phyloP scores from a whole-genome alignment of 75 land plant species.

The Gnetum montanum region DNA sequence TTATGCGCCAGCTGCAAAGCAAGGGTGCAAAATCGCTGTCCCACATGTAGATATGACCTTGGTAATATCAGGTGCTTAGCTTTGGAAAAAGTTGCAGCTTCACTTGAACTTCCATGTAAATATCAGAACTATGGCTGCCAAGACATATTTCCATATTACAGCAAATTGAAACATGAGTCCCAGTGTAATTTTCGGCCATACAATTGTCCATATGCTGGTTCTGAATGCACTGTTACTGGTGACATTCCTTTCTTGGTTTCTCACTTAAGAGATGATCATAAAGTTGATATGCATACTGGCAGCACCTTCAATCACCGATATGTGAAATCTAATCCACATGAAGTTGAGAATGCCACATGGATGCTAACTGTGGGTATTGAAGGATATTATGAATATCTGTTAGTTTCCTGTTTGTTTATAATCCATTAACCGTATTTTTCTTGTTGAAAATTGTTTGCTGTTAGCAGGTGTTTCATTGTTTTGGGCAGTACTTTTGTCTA shows the following conservation, averaged over 20 bases:
- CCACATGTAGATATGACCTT: not conserved
- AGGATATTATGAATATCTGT: too few relatives aligned
- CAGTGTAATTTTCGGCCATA: slow-evolving; percentile 55
- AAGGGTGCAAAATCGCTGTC: not conserved
- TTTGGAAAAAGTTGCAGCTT: slow-evolving; percentile 6
- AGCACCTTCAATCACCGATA: slow-evolving; percentile 60
- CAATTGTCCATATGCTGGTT: slow-evolving; percentile 60
- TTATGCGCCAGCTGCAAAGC: not conserved
- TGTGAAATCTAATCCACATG: slow-evolving; percentile 56
- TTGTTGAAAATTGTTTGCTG: not conserved
- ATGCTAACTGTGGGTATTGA: slow-evolving; percentile 46
- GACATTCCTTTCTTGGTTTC: slow-evolving; percentile 48
- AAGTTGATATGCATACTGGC: slow-evolving; percentile 65
- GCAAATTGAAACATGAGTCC: slow-evolving; percentile 48
- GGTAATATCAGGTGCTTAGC: not conserved
- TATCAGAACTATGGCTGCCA: slow-evolving; percentile 43
- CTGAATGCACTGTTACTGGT: slow-evolving; percentile 50
- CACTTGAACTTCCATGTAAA: slow-evolving; percentile 54
- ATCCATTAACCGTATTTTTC: not conserved
- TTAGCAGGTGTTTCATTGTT: slow-evolving; percentile 54
- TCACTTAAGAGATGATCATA: slow-evolving; percentile 54
- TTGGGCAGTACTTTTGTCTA: slow-evolving; percentile 55
- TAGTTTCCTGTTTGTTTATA: not conserved
- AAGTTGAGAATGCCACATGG: slow-evolving; percentile 66
- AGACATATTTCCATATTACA: slow-evolving; percentile 51